These are phyloP conservation scores for Puccinia triticina DNA, from an alignment of 1,284 basidiomycete species.

Conservation along the genomic window DNA sequence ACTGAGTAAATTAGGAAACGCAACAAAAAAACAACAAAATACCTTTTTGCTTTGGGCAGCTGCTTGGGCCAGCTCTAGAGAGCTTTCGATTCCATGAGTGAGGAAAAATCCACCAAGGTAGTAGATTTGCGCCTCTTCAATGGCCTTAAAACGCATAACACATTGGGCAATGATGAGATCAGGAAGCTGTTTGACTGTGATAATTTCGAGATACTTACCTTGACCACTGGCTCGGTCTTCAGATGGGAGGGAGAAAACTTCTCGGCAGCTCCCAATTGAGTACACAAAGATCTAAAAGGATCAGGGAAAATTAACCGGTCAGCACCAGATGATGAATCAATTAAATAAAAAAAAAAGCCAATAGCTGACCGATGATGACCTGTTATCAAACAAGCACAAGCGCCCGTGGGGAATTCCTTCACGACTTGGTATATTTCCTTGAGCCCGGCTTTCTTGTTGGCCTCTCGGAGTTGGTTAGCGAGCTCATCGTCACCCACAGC, in stretches of 20 bases:
- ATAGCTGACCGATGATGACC: slow-evolving; percentile 77
- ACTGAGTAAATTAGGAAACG: slow-evolving; percentile 11
- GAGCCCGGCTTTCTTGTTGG: slow-evolving; percentile 91
- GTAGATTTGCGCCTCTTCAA: slow-evolving; percentile 80
- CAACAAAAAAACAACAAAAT: slow-evolving; percentile 32
- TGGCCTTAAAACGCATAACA: slow-evolving; percentile 75
- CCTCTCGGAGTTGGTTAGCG: slow-evolving; percentile 83
- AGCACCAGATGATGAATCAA: slow-evolving; percentile 15
- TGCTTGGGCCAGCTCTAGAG: slow-evolving; percentile 76
- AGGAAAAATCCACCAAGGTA: slow-evolving; percentile 99
- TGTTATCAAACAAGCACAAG: slow-evolving; percentile 94
- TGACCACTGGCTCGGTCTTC: slow-evolving; percentile 19
- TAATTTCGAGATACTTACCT: not conserved
- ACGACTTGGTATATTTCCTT: slow-evolving; percentile 86
- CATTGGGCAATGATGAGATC: slow-evolving; percentile 84
- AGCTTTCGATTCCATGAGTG: slow-evolving; percentile 81
- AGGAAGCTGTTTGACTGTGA: slow-evolving; percentile 69
- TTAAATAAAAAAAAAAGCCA: not conserved
- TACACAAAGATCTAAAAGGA: slow-evolving; percentile 43
- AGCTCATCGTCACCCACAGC: slow-evolving; percentile 91
- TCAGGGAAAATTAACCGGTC: not conserved
- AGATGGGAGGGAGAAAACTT: slow-evolving; percentile 48
- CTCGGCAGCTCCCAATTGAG: slow-evolving; percentile 38
- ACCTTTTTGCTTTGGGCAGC: slow-evolving; percentile 80
- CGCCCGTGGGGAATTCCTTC: slow-evolving; percentile 85